These are phyloP conservation scores for Moelleriella libera DNA, from an alignment of 2,329 filamentous ascomycete species.

Conservation along the genomic window DNA sequence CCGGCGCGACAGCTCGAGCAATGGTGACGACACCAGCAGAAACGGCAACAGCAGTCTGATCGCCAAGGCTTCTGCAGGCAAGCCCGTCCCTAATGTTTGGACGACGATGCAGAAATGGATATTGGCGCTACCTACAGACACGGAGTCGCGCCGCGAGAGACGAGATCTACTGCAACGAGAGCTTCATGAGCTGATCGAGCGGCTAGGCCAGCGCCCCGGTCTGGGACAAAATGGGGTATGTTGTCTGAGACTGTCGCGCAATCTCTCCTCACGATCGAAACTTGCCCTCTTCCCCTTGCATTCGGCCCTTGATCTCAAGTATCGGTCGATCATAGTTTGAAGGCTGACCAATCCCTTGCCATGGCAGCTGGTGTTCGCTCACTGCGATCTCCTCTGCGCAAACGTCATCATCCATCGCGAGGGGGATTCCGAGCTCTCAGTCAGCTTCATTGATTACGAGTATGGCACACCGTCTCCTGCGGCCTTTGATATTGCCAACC, in stretches of 20 bases:
- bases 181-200: slow-evolving; percentile 51
- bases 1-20: slow-evolving; percentile 20
- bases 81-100: slow-evolving; percentile 79
- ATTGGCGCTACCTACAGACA: slow-evolving; percentile 61
- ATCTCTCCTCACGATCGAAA: too few species aligned
- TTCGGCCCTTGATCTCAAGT: neutral
- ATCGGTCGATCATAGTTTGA: neutral
- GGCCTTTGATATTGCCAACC: slow-evolving; percentile 93
- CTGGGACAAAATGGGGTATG: slow-evolving; percentile 62
- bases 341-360: slow-evolving; percentile 4
- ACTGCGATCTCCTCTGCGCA: slow-evolving; percentile 90
- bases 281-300: neutral
- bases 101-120: slow-evolving; percentile 96
- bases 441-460: slow-evolving; percentile 92
- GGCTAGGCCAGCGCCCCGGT: slow-evolving; percentile 64
- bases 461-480: slow-evolving; percentile 90
- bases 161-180: slow-evolving; percentile 60
- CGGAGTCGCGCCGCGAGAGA: slow-evolving; percentile 52
- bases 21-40: slow-evolving; percentile 18
- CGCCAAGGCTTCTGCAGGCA: slow-evolving; percentile 44
- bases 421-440: slow-evolving; percentile 20
- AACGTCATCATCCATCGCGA: slow-evolving; percentile 72
- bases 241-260: slow-evolving; percentile 6
- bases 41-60: slow-evolving; percentile 18
- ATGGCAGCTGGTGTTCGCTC: slow-evolving; percentile 68